Evolutionary conservation across 2,329 filamentous ascomycete genomes (phyloP), one percentile per base, ranked within the genome.

Genomic region (Colletotrichum zoysiae): DNA sequence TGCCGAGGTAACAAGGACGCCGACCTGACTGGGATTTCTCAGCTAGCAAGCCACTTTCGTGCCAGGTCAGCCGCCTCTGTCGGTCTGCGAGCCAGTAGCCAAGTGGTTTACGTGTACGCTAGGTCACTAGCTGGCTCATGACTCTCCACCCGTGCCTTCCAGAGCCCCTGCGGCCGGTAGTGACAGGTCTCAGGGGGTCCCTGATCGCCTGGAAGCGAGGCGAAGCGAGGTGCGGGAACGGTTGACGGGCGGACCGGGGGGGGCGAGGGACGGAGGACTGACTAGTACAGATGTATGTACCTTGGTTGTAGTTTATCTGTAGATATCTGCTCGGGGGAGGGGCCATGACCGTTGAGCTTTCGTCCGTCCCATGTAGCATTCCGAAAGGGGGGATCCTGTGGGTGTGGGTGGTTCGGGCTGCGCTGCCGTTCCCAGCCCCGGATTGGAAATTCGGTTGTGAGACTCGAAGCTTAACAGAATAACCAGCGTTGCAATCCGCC

Each of bases 1-100:
- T 71, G 69, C 65, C 69, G 69, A 71, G 69, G 69, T 33, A 69
- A 61, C 56, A 67, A 63, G 30, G 46, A 48, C 50, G 26, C 50
- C 26, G 16, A 30, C 23, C 30, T 5, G 23, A 53, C 50, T 14
- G 12, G 50, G 11, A 26, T 53, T 26, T 33, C 57, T 35, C 26
- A 33, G 26, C 42, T 14, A 14, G 30, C 51, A 44, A 44, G 42
- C 42, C 42, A 44, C 42, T 44, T 8, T 44, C 11, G 16, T 5
- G 8, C 11, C 35, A 2, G 2, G 30, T 30, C 30, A 30, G 30
- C 30, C 30, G 30, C 35, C 16, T 44, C 42, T 44, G 16, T 44
- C 35, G 5, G 11, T 38, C 18, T 20, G 14, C 40, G 5, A 42
- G 40, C 40, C 40, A 42, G 40, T 42, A 11, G 14, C 12, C 14